Conservation (phyloP, 2,329 filamentous ascomycete genomes). For the Zasmidium citrigriseum region DNA sequence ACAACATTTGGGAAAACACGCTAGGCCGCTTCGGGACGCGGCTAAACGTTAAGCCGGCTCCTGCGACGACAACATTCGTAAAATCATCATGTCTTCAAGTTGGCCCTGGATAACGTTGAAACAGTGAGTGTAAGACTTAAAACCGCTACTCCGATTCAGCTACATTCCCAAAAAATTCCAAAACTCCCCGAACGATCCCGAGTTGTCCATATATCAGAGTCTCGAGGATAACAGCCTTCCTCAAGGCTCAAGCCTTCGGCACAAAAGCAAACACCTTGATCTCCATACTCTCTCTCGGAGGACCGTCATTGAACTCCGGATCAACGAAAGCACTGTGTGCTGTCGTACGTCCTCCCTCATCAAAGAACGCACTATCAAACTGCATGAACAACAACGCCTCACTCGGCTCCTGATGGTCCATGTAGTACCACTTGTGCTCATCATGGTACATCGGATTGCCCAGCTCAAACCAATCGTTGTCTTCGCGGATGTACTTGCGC, state of each 20-base stretch:
- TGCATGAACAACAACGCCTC: conserved; percentile 62
- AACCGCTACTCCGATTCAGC: too few species aligned
- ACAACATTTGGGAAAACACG: too few species aligned
- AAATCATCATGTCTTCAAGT: too few species aligned
- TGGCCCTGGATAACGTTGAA: too few species aligned
- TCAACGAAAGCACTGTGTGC: conserved; percentile 8
- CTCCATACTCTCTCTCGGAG: conserved; percentile 10
- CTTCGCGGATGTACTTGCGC: background rate
- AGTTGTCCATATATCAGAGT: too few species aligned
- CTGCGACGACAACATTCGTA: too few species aligned
- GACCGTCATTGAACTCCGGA: conserved; percentile 1
- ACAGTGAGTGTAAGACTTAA: too few species aligned
- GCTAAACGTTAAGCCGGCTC: too few species aligned
- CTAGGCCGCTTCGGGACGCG: too few species aligned
- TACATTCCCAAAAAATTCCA: too few species aligned
- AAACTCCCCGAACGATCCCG: too few species aligned
- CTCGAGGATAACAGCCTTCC: too few species aligned
- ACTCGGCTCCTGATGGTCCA: background rate
- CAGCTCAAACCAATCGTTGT: conserved; percentile 4
- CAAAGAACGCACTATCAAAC: conserved; percentile 38
- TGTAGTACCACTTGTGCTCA: conserved; percentile 9
- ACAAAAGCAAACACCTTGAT: conserved; percentile 15
- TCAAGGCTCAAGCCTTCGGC: conserved; percentile 1
- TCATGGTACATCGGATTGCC: background rate
- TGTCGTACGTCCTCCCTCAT: background rate